Percentiles rank a stretch among this genome's conserved stretches.
phyloP scores from a whole-genome alignment of 768 basidiomycete genomes.

The Pisolithus microcarpus region DNA sequence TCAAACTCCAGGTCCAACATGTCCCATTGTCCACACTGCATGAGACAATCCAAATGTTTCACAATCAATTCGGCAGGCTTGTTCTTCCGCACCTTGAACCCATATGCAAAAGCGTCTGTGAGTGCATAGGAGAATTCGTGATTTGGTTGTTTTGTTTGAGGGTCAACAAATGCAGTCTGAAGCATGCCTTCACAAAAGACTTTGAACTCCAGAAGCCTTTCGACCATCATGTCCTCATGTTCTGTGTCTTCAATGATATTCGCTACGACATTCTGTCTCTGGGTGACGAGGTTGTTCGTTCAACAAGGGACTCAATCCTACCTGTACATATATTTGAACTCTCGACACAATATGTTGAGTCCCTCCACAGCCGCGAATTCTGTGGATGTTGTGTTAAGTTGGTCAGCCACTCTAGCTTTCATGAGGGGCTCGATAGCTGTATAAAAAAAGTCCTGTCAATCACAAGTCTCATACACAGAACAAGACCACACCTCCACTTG shows the following conservation, averaged over 20 bases:
- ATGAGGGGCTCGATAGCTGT: slow-evolving; percentile 52
- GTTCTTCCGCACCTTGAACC: slow-evolving; percentile 68
- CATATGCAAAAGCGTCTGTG: slow-evolving; percentile 61
- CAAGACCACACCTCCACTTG: slow-evolving; percentile 31
- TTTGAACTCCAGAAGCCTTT: slow-evolving; percentile 65
- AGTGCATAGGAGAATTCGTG: slow-evolving; percentile 60
- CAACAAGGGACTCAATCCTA: slow-evolving; percentile 17
- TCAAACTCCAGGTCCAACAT: slow-evolving; percentile 59
- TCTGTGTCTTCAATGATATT: slow-evolving; percentile 57
- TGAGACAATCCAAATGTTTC: slow-evolving; percentile 77
- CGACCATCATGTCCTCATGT: slow-evolving; percentile 76
- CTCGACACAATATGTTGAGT: slow-evolving; percentile 44
- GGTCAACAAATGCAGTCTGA: slow-evolving; percentile 42
- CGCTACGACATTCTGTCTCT: slow-evolving; percentile 45
- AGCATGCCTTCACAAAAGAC: slow-evolving; percentile 46
- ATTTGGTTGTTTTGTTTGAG: slow-evolving; percentile 34
- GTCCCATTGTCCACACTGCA: slow-evolving; percentile 80
- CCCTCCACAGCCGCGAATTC: slow-evolving; percentile 55
- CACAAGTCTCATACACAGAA: slow-evolving; percentile 23
- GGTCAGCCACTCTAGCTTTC: slow-evolving; percentile 35
- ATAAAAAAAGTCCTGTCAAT: background rate
- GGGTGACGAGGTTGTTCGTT: background rate
- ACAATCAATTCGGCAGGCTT: slow-evolving; percentile 94
- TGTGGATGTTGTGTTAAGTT: slow-evolving; percentile 49
- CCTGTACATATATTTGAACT: slow-evolving; percentile 62